These are phyloP conservation scores for Chlorokybus atmophyticus DNA, from an alignment of 139 green algal species.

Conservation along the genomic window DNA sequence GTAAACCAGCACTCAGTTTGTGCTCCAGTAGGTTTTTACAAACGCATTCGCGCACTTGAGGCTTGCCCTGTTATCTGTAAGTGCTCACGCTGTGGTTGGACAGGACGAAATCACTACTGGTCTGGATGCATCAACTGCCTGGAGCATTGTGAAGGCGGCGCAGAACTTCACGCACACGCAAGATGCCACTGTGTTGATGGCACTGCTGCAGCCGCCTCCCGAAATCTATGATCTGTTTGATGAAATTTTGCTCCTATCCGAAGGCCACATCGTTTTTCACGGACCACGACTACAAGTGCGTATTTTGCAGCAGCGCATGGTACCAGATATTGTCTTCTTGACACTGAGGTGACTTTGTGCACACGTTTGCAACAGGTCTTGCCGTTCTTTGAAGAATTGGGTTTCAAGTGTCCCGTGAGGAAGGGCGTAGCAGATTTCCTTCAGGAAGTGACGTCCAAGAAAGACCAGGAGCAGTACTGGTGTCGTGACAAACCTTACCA, in stretches of 20 bases:
- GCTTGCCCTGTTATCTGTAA: no score
- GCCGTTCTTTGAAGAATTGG: constrained; percentile 46
- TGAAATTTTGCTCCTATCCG: constrained; percentile 42
- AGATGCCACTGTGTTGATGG: constrained; percentile 29
- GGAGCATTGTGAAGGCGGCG: constrained; percentile 24
- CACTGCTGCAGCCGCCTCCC: constrained; percentile 70
- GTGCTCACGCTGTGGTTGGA: no score
- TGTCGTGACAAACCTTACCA: constrained; percentile 9
- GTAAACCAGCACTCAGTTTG: no score
- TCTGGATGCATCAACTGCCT: constrained; percentile 58
- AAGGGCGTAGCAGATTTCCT: constrained; percentile 62
- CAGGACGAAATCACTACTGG: constrained; percentile 49
- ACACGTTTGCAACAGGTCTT: no score
- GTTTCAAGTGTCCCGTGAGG: constrained; percentile 38
- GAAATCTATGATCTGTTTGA: constrained; percentile 58
- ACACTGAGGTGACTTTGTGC: no score
- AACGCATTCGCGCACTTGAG: no score
- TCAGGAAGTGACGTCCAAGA: constrained; percentile 49
- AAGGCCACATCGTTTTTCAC: constrained; percentile 22
- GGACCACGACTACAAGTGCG: no score
- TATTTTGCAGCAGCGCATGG: no score
- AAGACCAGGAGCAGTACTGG: constrained; percentile 39
- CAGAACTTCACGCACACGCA: constrained; percentile 17
- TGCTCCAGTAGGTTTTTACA: no score
- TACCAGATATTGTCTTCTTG: no score